Conservation (phyloP, 805 yeast species). For the Jamesozyma piceae region DNA sequence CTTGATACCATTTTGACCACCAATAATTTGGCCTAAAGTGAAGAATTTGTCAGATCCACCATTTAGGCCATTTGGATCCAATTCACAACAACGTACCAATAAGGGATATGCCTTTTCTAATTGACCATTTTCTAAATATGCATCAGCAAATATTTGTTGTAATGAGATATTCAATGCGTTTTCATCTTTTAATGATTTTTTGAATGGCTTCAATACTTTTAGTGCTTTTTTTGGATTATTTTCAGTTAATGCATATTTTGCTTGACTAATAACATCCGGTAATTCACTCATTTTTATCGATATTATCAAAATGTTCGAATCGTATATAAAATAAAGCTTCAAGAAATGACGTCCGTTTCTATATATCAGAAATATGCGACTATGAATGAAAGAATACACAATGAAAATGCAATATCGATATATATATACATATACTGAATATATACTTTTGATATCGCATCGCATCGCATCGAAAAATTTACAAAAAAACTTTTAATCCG, state of each 20-base stretch:
- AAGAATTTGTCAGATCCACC: conserved; percentile 75
- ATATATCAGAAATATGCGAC: not conserved
- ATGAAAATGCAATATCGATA: no score
- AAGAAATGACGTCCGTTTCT: no score
- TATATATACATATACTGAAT: no score
- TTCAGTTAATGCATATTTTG: conserved; percentile 17
- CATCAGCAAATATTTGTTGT: conserved; percentile 61
- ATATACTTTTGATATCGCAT: no score
- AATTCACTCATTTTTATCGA: conserved; percentile 11
- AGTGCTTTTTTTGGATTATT: conserved; percentile 30
- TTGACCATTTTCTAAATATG: conserved; percentile 68
- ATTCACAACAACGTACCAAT: conserved; percentile 48
- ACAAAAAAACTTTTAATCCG: not conserved
- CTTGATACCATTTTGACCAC: conserved; percentile 65
- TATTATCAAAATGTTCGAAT: no score
- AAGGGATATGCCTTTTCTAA: conserved; percentile 68
- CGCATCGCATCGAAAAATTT: conserved; percentile 2
- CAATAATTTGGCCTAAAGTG: conserved; percentile 83
- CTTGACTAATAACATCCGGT: conserved; percentile 12
- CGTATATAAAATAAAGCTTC: no score
- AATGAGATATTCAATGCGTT: conserved; percentile 34
- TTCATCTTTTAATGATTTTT: conserved; percentile 17
- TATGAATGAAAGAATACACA: not conserved
- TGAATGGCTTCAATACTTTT: conserved; percentile 29
- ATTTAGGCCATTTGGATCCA: conserved; percentile 55